Evolutionary conservation across 2,329 filamentous ascomycete genomes (phyloP), one percentile per base, ranked within the genome.

Genomic region (Neoscytalidium dimidiatum): DNA sequence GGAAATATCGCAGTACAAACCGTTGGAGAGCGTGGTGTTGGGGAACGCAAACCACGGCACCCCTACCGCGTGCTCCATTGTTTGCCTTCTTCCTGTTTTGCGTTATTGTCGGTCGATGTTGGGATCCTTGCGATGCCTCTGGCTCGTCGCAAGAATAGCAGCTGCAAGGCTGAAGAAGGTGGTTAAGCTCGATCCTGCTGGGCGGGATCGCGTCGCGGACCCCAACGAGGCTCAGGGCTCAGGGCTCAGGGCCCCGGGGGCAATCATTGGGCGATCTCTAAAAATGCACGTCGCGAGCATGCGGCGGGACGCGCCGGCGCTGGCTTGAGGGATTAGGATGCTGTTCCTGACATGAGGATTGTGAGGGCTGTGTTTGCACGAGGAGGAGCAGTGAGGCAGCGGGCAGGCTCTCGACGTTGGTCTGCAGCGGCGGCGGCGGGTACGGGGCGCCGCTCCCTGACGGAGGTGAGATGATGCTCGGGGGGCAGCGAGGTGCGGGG

Each of bases 1-100:
- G n/a, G n/a, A 35, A 41, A 23, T n/a, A 14, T 17, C 21, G 52
- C 35, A 19, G 52, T 35, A 52, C 49, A 52, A 23, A 52, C 49
- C 29, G 49, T 35, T 52, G 49, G 49, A 52, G 49, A 28, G 49
- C 29, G 49, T 52, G 28, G 49, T 52, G 49, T 52, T 52, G 49
- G 49, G 46, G 9, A 52, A 52, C 44, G 53, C 53, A 9, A 58
- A 44, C 53, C 35, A n/a, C 23, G 21, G 33, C 9, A 41, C 33
- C 21, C 51, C 51, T 23, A 4, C 19, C 38, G 38, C 38, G 38
- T 6, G 38, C 38, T 41, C 38, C n/a, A 21, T 11, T 26, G 26
- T 26, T 48, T 48, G 44, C 44, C 13, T 48, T 5, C 26, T 48
- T 48, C 35, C 35, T 11, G 4, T 41, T 33, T 33, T 11, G 38